These are phyloP conservation scores for Jackrogersella minutella DNA, from an alignment of 495 filamentous ascomycete genomes.

Conservation along the genomic window DNA sequence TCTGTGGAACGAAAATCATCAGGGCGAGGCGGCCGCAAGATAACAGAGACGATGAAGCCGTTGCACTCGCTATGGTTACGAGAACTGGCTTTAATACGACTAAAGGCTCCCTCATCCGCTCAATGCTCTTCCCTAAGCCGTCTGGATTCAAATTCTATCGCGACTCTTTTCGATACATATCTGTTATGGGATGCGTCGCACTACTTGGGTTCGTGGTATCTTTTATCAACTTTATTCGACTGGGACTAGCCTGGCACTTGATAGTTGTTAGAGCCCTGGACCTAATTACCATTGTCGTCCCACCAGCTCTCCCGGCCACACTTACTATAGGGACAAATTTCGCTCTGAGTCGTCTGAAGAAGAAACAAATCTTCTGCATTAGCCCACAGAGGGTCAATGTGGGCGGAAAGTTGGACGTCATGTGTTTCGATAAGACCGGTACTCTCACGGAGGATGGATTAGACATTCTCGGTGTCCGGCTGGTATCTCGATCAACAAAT, in stretches of 20 bases:
- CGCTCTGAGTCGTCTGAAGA: slow-evolving; percentile 83
- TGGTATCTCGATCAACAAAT: slow-evolving; percentile 69
- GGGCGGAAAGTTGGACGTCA: slow-evolving; percentile 91
- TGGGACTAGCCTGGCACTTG: slow-evolving; percentile 83
- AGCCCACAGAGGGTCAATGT: slow-evolving; percentile 97
- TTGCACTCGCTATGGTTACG: slow-evolving; percentile 89
- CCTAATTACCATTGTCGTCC: slow-evolving; percentile 97
- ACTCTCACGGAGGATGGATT: slow-evolving; percentile 97
- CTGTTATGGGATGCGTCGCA: slow-evolving; percentile 94
- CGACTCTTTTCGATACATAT: slow-evolving; percentile 97
- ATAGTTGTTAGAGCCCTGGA: slow-evolving; percentile 93
- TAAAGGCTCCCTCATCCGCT: slow-evolving; percentile 93
- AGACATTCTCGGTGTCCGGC: slow-evolving; percentile 88
- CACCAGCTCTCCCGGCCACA: slow-evolving; percentile 95
- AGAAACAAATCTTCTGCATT: slow-evolving; percentile 94
- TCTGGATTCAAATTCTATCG: slow-evolving; percentile 98
- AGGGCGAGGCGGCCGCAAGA: slow-evolving; percentile 88
- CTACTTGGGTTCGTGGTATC: slow-evolving; percentile 87
- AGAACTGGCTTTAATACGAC: slow-evolving; percentile 97
- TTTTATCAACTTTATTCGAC: slow-evolving; percentile 88
- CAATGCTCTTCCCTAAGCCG: slow-evolving; percentile 98
- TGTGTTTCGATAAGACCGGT: slow-evolving; percentile 99
- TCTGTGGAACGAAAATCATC: slow-evolving; percentile 94
- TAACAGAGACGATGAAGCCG: slow-evolving; percentile 81
- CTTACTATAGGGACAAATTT: slow-evolving; percentile 97